Base-by-base conservation (phyloP, 2,329 filamentous ascomycete species). In the Apiospora saccharicola region DNA sequence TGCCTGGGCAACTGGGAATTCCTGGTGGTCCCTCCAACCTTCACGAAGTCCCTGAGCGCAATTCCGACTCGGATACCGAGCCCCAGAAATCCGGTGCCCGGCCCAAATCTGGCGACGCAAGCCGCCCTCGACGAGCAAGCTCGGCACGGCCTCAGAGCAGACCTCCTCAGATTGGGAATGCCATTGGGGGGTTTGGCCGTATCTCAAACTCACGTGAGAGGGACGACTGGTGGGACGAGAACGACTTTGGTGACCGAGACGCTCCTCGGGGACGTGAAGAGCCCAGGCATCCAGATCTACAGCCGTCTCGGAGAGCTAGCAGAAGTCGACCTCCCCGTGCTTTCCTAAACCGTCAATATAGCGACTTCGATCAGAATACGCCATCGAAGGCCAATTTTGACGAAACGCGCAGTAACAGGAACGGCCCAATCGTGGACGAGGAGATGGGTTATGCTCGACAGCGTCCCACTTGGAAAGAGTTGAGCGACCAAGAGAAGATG, bases 401-500 rank as follows among this genome's bases (percentile, higher is more conserved):
- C 7, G 67, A 69, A 49, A 71, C 70, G 4, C 67, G 24, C 4
- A 68, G 67, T 13, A 68, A 57, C 47, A 67, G 72, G 24, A 30
- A 67, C 0, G 44, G 47, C 14, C 46, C 64, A n/a, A 69, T 71
- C 26, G 49, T 30, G 34, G 72, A 74, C 24, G 72, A 74, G 34
- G 72, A 74, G 41, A 71, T 74, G 72, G 72, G 72, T 19, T 69
- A 53, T 37, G n/a, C 19, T 13, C 43, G 26, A 8, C 14, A 14
- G 41, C 41, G 46, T 41, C 16, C 85, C 24, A 79, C 85, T 71
- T 85, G 84, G 81, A 80, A 81, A 37, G 77, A 79, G 47, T 74
- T 86, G 57, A 82, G 79, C 7, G 76, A 78, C 0, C 78, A 84
- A 70, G 83, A 86, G 75, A 83, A 82, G 76, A 80, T 79, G 5